phyloP scores from a whole-genome alignment of 1,284 basidiomycete species.

The Apiotrichum porosum region DNA sequence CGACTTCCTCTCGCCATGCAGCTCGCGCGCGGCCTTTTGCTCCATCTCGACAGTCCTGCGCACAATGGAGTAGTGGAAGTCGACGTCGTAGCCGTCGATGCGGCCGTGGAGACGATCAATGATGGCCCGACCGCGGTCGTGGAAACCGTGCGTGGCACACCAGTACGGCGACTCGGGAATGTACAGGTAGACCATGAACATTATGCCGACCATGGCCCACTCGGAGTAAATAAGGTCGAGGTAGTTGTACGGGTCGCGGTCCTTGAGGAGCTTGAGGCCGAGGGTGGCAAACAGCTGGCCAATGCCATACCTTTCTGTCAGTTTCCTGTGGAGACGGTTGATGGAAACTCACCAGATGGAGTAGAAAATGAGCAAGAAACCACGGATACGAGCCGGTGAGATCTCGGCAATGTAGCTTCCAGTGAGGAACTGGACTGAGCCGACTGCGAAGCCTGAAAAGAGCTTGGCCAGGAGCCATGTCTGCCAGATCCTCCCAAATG shows the following conservation, averaged over 20 bases:
- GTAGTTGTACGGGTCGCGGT: constrained; percentile 19
- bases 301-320: too few species aligned
- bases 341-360: too few species aligned
- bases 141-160: background rate
- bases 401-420: constrained; percentile 30
- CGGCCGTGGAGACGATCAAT: constrained; percentile 24
- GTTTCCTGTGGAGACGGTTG: too few species aligned
- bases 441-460: constrained; percentile 30
- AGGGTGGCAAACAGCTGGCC: constrained; percentile 25
- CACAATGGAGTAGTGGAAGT: constrained; percentile 27
- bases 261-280: constrained; percentile 24
- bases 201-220: constrained; percentile 27
- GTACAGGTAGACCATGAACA: background rate
- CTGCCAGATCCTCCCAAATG: constrained; percentile 22
- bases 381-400: constrained; percentile 25
- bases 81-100: constrained; percentile 33
- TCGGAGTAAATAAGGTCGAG: constrained; percentile 19
- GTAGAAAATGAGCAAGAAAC: constrained; percentile 27
- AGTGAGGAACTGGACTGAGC: constrained; percentile 31
- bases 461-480: constrained; percentile 31
- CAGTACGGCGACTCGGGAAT: background rate
- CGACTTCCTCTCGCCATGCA: constrained; percentile 8
- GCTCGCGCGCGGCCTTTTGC: constrained; percentile 12
- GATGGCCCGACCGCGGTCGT: background rate
- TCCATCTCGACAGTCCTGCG: constrained; percentile 20